Base-by-base conservation (phyloP, 139 green algal genomes). In the Trebouxia sp. region DNA sequence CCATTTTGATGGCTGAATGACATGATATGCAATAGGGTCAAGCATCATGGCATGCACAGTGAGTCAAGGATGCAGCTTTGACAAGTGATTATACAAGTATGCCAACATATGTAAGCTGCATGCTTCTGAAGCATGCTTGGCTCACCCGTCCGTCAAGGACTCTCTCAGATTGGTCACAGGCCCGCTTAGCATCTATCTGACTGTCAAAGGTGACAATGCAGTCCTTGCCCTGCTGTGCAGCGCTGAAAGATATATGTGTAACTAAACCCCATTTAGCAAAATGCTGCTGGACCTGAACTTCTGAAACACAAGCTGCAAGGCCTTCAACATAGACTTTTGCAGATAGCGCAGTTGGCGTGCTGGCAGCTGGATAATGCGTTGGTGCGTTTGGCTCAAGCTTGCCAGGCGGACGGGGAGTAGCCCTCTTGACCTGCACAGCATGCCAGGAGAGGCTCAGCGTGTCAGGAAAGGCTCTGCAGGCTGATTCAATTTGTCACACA, bases 161-260 rank as follows among this genome's bases (percentile, higher is more conserved):
- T 9, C 80, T 56, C 38, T 80, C 80, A 66, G 69, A 80, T 51
- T 83, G 39, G 5, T 50, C 62, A 50, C 69, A 83, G 0, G 80
- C 67, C 4, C 41, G 67, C 80, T 83, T 69, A 3, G 80, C 80
- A 26, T 38, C 26, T 12, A 20, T 38, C 51, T 39, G 65, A 62
- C 65, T 58, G n/a, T 83, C 80, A 80, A 80, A 83, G 28, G 80
- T 83, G 37, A 83, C 39, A 50, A 83, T 80, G 51, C 80, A 83
- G 41, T 83, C 80, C 28, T 83, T 83, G 66, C 65, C 69, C 69
- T 56, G 42, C 74, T 83, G 17, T 30, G 35, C 76, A 32, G 51
- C 80, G 8, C 69, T 69, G 51, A 83, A 83, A 69, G 80, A 83
- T 38, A 80, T 41, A 47, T 83, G 69, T 32, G 56, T 1, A 28